Evolutionary conservation across 179 eudicot species (phyloP).

Genomic region (Spergularia azorica): DNA sequence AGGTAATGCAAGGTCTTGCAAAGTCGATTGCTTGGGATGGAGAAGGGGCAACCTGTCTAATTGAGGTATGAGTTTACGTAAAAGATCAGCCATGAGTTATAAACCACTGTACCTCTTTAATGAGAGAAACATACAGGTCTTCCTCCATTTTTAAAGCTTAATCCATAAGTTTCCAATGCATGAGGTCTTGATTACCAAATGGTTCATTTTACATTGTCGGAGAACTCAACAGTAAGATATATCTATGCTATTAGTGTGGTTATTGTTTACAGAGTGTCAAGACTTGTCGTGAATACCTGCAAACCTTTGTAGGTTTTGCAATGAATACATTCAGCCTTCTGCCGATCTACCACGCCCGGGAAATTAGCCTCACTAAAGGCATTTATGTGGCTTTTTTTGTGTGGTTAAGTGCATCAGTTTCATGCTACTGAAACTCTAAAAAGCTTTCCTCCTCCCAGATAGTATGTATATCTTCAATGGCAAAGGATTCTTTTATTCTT

Average conservation of each 20-base stretch:
- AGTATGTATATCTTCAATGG: neutral
- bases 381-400: neutral
- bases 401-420: neutral
- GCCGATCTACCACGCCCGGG: neutral
- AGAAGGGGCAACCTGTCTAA: slow-evolving; percentile 98
- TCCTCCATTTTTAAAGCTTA: neutral
- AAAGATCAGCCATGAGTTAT: neutral
- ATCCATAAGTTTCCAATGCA: neutral
- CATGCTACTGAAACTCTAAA: neutral
- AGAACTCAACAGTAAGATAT: neutral
- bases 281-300: neutral
- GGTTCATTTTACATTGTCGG: neutral
- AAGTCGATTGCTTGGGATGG: slow-evolving; percentile 99
- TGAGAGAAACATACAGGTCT: neutral
- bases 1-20: slow-evolving; percentile 99
- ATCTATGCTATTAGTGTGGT: neutral
- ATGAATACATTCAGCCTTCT: neutral
- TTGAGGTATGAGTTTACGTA: slow-evolving; percentile 64
- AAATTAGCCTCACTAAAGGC: neutral
- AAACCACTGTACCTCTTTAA: neutral
- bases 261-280: neutral
- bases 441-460: neutral
- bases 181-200: neutral
- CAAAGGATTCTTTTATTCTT: neutral
- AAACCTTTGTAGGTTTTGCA: neutral